Evolutionary conservation across 148 eudicot genomes (phyloP), one percentile per base, ranked within the genome.

Genomic region (Mesembryanthemum crystallinum): DNA sequence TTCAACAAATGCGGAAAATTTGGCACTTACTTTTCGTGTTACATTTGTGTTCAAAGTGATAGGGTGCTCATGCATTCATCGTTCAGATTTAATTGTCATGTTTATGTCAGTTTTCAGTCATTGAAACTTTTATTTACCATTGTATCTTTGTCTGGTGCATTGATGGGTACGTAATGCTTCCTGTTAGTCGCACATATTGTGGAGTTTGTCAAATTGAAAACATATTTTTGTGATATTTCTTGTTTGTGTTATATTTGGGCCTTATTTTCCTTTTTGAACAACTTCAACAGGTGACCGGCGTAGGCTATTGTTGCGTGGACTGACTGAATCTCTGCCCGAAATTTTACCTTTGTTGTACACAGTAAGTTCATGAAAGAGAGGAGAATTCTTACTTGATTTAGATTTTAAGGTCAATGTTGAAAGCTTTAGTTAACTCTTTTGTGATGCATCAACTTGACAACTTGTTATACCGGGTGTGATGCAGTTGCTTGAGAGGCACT

Each of bases 401-500:
- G 28, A 14, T 2, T 72, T 58, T 49, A 28, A 42, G 65, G 27
- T 60, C 45, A 20, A 49, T 27, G 23, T 65, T 15, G 66, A 55
- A 37, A 35, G 43, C 10, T 25, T 39, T 73, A 18, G 28, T 58
- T 54, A 30, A 67, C 57, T 67, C 77, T 24, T 17, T 37, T 74
- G 60, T 79, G 63, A 79, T 76, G 77, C 67, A 49, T 54, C 54
- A 64, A 33, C 54, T 72, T 59, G 24, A 83, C 59, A 54, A 54
- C 23, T 21, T 21, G 49, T 8, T 13, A 28, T 75, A 55, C 80
- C 17, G 37, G 47, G 15, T 45, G 49, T 21, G n/a, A 64, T 77
- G 37, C 64, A 95, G 98, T 83, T 96, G 74, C 88, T 96, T 42
- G 99, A 96, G 87, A 88, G 88, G 77, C 98, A 96, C 86, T 96